Evolutionary conservation across 441 rosid genomes (phyloP).

Genomic region (Francoa sonchifolia): DNA sequence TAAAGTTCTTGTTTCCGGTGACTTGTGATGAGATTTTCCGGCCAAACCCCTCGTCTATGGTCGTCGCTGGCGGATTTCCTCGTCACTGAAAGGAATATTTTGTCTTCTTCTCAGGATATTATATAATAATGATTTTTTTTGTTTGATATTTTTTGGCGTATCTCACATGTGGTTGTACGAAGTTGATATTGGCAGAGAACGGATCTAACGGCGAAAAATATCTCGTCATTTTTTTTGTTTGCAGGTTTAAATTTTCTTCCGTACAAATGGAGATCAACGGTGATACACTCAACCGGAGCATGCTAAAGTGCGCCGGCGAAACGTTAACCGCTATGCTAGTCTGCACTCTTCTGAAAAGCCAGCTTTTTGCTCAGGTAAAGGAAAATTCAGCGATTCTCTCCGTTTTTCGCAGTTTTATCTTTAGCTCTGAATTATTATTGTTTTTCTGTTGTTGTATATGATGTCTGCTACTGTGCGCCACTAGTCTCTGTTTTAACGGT

Average conservation of each 20-base stretch:
- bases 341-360: constrained; percentile 26
- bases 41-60: no score
- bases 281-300: constrained; percentile 20
- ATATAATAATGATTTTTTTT: background rate
- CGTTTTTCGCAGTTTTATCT: no score
- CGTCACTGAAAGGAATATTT: constrained; percentile 8
- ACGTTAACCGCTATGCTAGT: constrained; percentile 29
- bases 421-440: no score
- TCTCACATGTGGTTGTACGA: background rate
- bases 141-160: background rate
- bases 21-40: background rate
- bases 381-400: no score
- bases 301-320: constrained; percentile 39
- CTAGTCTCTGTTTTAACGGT: no score
- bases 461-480: no score
- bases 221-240: background rate
- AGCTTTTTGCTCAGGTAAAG: constrained; percentile 33
- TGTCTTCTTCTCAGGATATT: constrained; percentile 4
- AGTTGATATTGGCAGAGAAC: background rate
- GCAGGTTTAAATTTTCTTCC: constrained; percentile 12
- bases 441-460: no score
- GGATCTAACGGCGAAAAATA: constrained; percentile 25
- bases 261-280: constrained; percentile 25
- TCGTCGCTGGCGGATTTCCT: constrained; percentile 3
- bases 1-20: background rate